Evolutionary conservation across 257 asterid species (phyloP), one percentile per base, ranked within the genome.

Genomic region (Salvia hispanica): DNA sequence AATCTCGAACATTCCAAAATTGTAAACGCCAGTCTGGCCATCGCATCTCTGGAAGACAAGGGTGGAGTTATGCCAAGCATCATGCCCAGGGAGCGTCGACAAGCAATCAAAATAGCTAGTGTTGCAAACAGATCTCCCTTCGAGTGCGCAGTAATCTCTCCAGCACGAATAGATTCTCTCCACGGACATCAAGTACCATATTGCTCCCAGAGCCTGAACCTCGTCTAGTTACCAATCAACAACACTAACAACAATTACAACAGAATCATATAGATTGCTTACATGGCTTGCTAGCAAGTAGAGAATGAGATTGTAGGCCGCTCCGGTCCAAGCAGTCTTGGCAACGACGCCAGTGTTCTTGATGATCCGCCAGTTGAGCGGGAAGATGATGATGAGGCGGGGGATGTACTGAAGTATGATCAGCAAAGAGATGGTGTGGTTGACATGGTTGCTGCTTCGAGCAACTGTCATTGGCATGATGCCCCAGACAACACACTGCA

Each of bases 251-350:
- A 39, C 7, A 39, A 36, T 4, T 3, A 39, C 43, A 39, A 6
- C 7, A 5, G 6, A 39, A 39, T 39, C 7, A 39, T 39, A 39
- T 5, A 3, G 2, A 0, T 2, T 25, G 3, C 31, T 15, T 54
- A 54, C 98, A 81, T 90, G 98, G 66, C 97, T 85, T 63, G 95
- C 93, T 71, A 92, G 71, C 82, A 90, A 65, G 81, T 82, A 92
- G 36, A 92, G 86, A 48, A 84, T 68, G 69, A 90, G 95, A 79
- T 92, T 90, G 78, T 82, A 92, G 4, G 90, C 96, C 6, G 98
- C 97, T 43, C 98, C 98, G 10, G 95, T 81, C 97, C 96, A 86
- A 46, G 97, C 96, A 10, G 95, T 87, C 77, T 81, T 86, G 2
- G 96, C 96, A 4, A 90, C 90, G 16, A 82, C 93, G 12, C 98